A percentile compares a stretch with the other conserved stretches of the same genome.
phyloP scores from a whole-genome alignment of 768 basidiomycete species.

The Lactarius sanguifluus region DNA sequence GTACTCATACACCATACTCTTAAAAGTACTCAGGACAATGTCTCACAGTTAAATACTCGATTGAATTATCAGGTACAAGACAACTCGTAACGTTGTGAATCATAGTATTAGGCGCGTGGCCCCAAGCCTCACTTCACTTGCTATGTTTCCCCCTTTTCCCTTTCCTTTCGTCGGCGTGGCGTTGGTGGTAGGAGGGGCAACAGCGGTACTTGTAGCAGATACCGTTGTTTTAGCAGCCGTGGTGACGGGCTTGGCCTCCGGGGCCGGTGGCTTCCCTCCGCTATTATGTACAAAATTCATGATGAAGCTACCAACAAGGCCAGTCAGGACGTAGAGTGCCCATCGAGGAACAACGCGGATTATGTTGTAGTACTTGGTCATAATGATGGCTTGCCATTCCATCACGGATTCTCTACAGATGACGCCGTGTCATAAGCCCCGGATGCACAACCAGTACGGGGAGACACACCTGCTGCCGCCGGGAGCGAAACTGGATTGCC shows the following conservation, averaged over 20 bases:
- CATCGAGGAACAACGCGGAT: slow-evolving; percentile 64
- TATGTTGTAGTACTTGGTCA: slow-evolving; percentile 54
- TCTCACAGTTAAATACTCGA: background rate
- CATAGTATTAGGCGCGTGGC: background rate
- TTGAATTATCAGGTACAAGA: slow-evolving; percentile 9
- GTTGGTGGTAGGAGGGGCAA: slow-evolving; percentile 12
- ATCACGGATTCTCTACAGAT: slow-evolving; percentile 62
- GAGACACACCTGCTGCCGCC: slow-evolving; percentile 66
- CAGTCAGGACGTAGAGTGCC: slow-evolving; percentile 65
- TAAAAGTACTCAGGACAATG: background rate
- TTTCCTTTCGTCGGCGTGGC: slow-evolving; percentile 26
- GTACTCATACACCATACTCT: background rate
- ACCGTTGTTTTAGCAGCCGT: background rate
- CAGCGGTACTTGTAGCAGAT: slow-evolving; percentile 17
- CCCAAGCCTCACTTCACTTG: background rate
- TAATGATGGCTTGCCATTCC: slow-evolving; percentile 52
- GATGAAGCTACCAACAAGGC: slow-evolving; percentile 62
- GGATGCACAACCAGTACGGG: slow-evolving; percentile 9
- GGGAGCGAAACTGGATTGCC: slow-evolving; percentile 68
- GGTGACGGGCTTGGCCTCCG: slow-evolving; percentile 27
- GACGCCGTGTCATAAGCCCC: slow-evolving; percentile 6
- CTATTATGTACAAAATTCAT: slow-evolving; percentile 60
- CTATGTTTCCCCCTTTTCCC: slow-evolving; percentile 23
- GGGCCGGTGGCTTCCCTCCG: slow-evolving; percentile 19
- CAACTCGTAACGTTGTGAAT: background rate